phyloP scores from a whole-genome alignment of 768 basidiomycete species.

The Leccinum disarticulatum region DNA sequence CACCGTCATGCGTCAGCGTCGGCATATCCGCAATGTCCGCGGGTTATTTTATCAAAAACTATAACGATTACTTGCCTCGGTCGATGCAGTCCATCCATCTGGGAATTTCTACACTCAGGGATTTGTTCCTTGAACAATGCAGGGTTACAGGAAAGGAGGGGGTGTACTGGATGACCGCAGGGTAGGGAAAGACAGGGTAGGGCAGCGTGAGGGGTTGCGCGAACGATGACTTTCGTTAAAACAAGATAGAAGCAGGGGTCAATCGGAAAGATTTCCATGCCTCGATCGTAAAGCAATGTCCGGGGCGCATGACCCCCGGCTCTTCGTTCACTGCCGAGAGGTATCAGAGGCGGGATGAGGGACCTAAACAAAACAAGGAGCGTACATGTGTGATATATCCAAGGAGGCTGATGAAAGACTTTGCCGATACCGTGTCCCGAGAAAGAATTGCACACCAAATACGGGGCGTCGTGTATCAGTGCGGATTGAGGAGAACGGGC shows the following conservation, averaged over 20 bases:
- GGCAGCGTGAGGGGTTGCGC: too few species aligned
- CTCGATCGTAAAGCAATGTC: slow-evolving; percentile 94
- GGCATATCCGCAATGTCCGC: background rate
- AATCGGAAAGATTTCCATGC: slow-evolving; percentile 34
- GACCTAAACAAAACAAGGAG: background rate
- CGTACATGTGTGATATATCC: slow-evolving; percentile 78
- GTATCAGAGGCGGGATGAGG: background rate
- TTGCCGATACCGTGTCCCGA: slow-evolving; percentile 87
- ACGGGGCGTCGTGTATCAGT: slow-evolving; percentile 38
- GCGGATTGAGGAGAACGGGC: slow-evolving; percentile 69
- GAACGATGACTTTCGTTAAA: too few species aligned
- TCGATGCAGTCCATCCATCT: slow-evolving; percentile 93
- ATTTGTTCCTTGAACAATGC: slow-evolving; percentile 72
- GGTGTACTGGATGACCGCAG: too few species aligned
- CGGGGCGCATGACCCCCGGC: slow-evolving; percentile 76
- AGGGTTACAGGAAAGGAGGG: slow-evolving; percentile 47
- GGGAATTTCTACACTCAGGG: slow-evolving; percentile 76
- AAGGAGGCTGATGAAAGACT: slow-evolving; percentile 78
- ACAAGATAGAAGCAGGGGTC: too few species aligned
- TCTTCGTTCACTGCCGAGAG: slow-evolving; percentile 70
- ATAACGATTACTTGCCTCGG: slow-evolving; percentile 52
- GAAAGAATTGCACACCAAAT: slow-evolving; percentile 69
- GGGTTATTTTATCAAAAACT: background rate
- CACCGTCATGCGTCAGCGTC: background rate
- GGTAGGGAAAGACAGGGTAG: too few species aligned